Evolutionary conservation across 1,284 basidiomycete species (phyloP).

Genomic region (Malassezia obtusa): DNA sequence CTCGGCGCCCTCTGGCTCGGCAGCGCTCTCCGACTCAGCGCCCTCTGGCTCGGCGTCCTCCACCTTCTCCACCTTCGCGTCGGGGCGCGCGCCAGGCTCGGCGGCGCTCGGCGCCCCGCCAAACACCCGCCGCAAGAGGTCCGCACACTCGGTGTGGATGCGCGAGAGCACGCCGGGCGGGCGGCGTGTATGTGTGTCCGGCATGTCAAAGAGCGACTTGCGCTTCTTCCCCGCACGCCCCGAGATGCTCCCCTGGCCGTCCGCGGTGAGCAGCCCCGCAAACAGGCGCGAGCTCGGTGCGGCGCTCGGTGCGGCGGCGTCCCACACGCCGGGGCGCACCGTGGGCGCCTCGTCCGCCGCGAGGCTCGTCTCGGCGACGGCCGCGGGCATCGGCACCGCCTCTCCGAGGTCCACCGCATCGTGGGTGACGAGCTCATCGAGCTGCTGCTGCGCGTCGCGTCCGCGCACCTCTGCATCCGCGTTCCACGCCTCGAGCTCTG

Average conservation of each 20-base stretch:
- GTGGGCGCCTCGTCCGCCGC: background rate
- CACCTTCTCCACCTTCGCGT: too few relatives aligned
- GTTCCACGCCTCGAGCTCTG: constrained; percentile 23
- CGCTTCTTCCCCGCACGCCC: background rate
- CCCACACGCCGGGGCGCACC: constrained; percentile 1
- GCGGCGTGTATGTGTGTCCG: background rate
- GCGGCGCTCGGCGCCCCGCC: constrained; percentile 3
- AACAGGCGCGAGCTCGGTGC: constrained; percentile 1
- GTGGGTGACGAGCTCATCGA: background rate
- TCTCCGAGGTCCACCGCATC: constrained; percentile 6
- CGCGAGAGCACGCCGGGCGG: background rate
- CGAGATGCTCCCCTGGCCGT: background rate
- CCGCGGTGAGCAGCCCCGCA: background rate
- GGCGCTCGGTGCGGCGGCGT: background rate
- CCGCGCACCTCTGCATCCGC: background rate
- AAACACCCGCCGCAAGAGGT: background rate
- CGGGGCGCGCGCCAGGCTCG: too few relatives aligned
- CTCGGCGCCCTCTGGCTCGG: background rate
- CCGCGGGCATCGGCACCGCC: background rate
- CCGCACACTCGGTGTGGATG: constrained; percentile 10
- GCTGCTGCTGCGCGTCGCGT: background rate
- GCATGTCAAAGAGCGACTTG: constrained; percentile 13
- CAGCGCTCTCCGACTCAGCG: background rate
- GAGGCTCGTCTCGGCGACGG: background rate
- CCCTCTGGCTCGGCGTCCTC: background rate